Percentiles rank a stretch among this genome's conserved stretches.
Conservation (phyloP, 2,329 filamentous ascomycete species). For the Cladosporium sphaerospermum region DNA sequence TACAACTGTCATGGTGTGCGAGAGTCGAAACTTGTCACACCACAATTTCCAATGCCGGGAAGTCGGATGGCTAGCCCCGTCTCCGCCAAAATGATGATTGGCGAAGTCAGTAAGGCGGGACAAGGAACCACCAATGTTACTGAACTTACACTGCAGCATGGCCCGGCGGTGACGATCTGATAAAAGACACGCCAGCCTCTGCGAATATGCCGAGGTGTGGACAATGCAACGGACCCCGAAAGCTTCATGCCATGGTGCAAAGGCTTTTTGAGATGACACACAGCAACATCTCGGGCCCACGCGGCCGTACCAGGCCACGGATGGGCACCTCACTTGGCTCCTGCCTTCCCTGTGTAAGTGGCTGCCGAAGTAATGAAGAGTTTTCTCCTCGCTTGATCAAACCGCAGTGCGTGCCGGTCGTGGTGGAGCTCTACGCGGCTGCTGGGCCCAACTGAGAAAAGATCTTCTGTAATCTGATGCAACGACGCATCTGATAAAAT, state of each 20-base stretch:
- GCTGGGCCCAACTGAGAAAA: not conserved
- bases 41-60: no score
- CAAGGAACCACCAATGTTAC: not conserved
- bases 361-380: slow-evolving; percentile 1
- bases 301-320: no score
- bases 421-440: slow-evolving; percentile 2
- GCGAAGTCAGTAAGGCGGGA: not conserved
- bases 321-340: no score
- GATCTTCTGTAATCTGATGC: slow-evolving; percentile 12
- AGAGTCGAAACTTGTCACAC: no score
- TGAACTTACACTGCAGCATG: no score
- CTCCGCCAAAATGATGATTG: not conserved
- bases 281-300: no score
- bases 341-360: not conserved
- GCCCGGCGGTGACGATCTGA: not conserved
- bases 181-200: slow-evolving; percentile 6
- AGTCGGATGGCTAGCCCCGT: no score
- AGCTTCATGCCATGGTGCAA: no score
- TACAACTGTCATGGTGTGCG: no score
- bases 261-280: no score
- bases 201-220: not conserved
- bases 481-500: slow-evolving; percentile 4
- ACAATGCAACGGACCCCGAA: no score
- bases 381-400: not conserved
- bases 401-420: not conserved